These are phyloP conservation scores for Phalaenopsis equestris DNA, from an alignment of 106 monocot genomes.

Conservation along the genomic window DNA sequence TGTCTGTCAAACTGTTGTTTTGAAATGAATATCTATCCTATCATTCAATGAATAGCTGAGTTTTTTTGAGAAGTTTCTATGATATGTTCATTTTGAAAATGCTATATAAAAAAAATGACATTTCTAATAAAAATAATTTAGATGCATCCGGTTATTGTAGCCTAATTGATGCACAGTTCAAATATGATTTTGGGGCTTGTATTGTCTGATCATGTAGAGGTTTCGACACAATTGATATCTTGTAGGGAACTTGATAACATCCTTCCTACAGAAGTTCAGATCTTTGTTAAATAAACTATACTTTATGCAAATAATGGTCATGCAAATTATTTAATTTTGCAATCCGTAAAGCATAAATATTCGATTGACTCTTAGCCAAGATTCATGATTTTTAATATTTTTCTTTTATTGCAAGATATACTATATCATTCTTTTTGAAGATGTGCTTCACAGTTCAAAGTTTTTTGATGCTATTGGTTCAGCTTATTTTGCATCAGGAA, in stretches of 20 bases:
- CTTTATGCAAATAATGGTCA: neutral
- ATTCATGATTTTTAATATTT: neutral
- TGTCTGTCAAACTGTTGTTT: neutral
- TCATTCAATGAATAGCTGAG: neutral
- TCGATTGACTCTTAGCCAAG: neutral
- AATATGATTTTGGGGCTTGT: slow-evolving; percentile 1
- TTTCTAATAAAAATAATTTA: neutral
- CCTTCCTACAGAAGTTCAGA: neutral
- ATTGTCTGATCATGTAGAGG: neutral
- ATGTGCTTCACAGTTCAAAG: neutral
- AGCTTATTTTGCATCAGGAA: neutral
- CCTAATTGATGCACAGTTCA: neutral
- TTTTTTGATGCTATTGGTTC: neutral
- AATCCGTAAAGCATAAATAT: neutral
- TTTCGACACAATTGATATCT: neutral
- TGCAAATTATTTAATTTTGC: neutral
- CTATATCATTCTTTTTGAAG: neutral
- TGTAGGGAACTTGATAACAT: neutral
- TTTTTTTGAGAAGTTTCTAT: neutral
- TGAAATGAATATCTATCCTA: neutral
- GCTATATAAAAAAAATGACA: neutral
- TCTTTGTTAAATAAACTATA: neutral
- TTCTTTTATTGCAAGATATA: neutral
- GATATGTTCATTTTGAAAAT: neutral
- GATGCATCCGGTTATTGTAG: neutral